Evolutionary conservation across 257 asterid genomes (phyloP), one percentile per base, ranked within the genome.

Genomic region (Orobanche coerulescens): DNA sequence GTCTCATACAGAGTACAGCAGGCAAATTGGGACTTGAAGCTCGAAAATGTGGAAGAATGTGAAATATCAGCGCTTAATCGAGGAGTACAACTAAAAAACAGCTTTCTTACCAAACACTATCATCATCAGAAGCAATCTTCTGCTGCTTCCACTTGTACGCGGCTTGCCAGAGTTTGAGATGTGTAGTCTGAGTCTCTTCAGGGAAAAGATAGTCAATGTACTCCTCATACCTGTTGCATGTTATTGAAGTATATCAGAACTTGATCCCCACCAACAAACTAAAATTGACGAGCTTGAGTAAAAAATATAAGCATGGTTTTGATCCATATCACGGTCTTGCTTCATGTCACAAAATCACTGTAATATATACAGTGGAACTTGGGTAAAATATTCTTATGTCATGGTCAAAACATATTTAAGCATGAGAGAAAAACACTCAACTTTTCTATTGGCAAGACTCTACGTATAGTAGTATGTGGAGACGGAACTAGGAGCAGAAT

Each of bases 91-190:
- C n/a, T n/a, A n/a, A n/a, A n/a, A n/a, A n/a, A 19, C 25, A 46
- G 30, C 28, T 2, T 47, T 47, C n/a, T 18, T 23, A 4, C 30
- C 33, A 11, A 24, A 16, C 71, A n/a, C n/a, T n/a, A n/a, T 82
- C 82, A 70, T 89, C 90, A 11, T 75, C 78, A 0, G 82, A 61
- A 37, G 65, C 42, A 56, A 73, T 5, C 64, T 82, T 86, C 71
- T 88, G 95, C 74, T 88, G 86, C 84, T 92, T 92, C 98, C 98
- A 92, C 42, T 77, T 81, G 71, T 79, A 84, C 10, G 98, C 98
- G 6, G 98, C 98, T 72, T 88, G 95, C 79, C 88, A 64, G 26
- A 88, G 86, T 68, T 86, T 92, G 11, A 92, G 84, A 46, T 81
- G 81, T 1, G 95, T 76, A 1, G 87, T 75, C 54, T 79, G 89